Evolutionary conservation across 2,329 filamentous ascomycete species (phyloP).

Genomic region (Pochonia chlamydosporia): DNA sequence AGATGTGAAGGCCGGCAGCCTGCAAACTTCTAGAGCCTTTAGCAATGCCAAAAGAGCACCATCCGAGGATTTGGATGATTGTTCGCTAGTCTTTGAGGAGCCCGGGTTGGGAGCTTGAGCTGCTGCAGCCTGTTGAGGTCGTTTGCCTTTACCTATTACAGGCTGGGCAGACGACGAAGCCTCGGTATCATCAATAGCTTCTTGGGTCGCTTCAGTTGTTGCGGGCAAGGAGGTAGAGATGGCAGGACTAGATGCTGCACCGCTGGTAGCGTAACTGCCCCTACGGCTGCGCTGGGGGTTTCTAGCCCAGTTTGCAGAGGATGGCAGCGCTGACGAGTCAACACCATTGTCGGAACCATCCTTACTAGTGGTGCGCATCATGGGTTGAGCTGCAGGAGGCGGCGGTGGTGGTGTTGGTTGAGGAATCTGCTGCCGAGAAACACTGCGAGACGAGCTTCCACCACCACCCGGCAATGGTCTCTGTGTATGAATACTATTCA

Average conservation of each 20-base stretch:
- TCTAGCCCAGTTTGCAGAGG: slow-evolving; percentile 88
- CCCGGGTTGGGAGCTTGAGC: neutral
- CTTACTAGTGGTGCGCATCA: slow-evolving; percentile 72
- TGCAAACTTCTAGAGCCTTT: slow-evolving; percentile 30
- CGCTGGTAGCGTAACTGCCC: slow-evolving; percentile 76
- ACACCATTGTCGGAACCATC: slow-evolving; percentile 65
- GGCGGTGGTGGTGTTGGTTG: slow-evolving; percentile 33
- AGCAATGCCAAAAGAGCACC: slow-evolving; percentile 28
- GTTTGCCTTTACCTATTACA: slow-evolving; percentile 11
- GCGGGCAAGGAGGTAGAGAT: slow-evolving; percentile 54
- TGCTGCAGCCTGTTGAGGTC: slow-evolving; percentile 10
- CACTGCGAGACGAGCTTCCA: slow-evolving; percentile 46
- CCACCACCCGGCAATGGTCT: slow-evolving; percentile 52
- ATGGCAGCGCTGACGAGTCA: slow-evolving; percentile 85
- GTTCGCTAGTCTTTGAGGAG: neutral
- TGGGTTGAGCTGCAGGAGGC: slow-evolving; percentile 49
- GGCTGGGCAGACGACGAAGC: slow-evolving; percentile 20
- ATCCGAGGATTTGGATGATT: slow-evolving; percentile 4
- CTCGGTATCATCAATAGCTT: slow-evolving; percentile 30
- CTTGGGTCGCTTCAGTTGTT: slow-evolving; percentile 43
- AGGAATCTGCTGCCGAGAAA: slow-evolving; percentile 44
- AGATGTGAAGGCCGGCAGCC: slow-evolving; percentile 19
- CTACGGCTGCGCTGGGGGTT: slow-evolving; percentile 61
- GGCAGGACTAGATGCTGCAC: slow-evolving; percentile 76
- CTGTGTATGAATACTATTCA: slow-evolving; percentile 84